Conservation (phyloP, 495 filamentous ascomycete genomes). For the Tricharina praecox region DNA sequence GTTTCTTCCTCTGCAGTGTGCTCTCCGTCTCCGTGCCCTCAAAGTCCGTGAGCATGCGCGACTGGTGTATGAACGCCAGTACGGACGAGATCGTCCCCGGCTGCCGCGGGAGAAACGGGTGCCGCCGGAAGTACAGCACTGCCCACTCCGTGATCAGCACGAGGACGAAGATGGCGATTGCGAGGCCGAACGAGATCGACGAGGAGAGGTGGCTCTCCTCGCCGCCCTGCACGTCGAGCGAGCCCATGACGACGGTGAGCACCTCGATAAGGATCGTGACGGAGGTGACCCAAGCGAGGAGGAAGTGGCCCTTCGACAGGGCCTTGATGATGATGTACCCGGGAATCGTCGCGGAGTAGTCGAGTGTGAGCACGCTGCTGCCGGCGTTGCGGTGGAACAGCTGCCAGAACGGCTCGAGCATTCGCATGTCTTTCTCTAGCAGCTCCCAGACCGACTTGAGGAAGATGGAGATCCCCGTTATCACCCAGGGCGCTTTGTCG, state of each 20-base stretch:
- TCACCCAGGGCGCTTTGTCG: slow-evolving; percentile 44
- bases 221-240: slow-evolving; percentile 39
- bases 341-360: slow-evolving; percentile 55
- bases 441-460: slow-evolving; percentile 52
- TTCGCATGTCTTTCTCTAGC: slow-evolving; percentile 52
- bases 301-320: slow-evolving; percentile 43
- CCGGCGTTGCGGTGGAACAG: slow-evolving; percentile 46
- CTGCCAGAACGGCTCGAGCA: slow-evolving; percentile 61
- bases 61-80: slow-evolving; percentile 55
- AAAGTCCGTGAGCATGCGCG: slow-evolving; percentile 56
- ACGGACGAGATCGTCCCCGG: slow-evolving; percentile 56
- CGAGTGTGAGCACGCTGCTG: slow-evolving; percentile 45
- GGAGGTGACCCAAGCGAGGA: slow-evolving; percentile 44
- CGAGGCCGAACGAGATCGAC: slow-evolving; percentile 40
- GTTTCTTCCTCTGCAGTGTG: slow-evolving; percentile 37
- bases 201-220: slow-evolving; percentile 47
- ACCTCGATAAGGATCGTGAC: slow-evolving; percentile 48
- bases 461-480: slow-evolving; percentile 43
- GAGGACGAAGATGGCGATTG: slow-evolving; percentile 41
- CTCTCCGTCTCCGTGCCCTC: slow-evolving; percentile 45
- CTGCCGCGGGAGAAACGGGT: slow-evolving; percentile 52
- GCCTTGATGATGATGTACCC: slow-evolving; percentile 45
- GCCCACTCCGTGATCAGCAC: slow-evolving; percentile 36
- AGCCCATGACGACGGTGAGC: slow-evolving; percentile 49
- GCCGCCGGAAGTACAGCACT: slow-evolving; percentile 39